Base-by-base conservation (phyloP, 2,329 filamentous ascomycete genomes). In the Elsinoe perseae region DNA sequence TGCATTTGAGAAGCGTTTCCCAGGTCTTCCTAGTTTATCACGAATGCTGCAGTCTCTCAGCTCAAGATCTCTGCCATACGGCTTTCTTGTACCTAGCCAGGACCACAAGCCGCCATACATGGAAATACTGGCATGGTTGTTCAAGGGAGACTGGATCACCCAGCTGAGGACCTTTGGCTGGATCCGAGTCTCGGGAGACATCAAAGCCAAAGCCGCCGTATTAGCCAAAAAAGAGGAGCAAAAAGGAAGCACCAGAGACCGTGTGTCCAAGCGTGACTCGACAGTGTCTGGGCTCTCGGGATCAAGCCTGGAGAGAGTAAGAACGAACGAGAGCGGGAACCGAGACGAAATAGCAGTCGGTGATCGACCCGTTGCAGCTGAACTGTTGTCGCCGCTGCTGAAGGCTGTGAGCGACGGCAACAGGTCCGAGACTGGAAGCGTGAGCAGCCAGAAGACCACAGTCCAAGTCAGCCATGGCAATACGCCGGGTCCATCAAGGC, bases 101-200 rank as follows among this genome's bases (percentile, higher is more conserved):
- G 86, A 89, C 64, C 90, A 96, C 67, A 87, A 92, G 42, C 84
- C 85, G 5, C 84, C 85, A 1, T 98, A 96, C 69, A 85, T 97
- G 70, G 82, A 88, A 30, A 95, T 97, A 70, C 76, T 98, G 23
- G 90, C 89, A 20, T 98, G 92, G 89, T 80, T 98, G 7, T 83
- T 97, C 74, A 84, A 91, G 38, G 87, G 89, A 46, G 90, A 89
- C 12, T 95, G 93, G 87, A 91, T 96, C 0, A 95, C 88, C 0
- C 91, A 96, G 69, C 79, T 98, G 4, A 87, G 90, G 60, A 93
- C 89, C 0, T 96, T 95, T 69, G 89, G 86, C 10, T 95, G 93
- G 77, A 83, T 97, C 42, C 63, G 62, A 10, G 56, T 65, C 2
- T 58, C 64, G 6, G 40, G 44, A 4, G 57, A 56, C 1, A 58